Base-by-base conservation (phyloP, 352 stramenopile genomes). In the Pythium folliculosum region DNA sequence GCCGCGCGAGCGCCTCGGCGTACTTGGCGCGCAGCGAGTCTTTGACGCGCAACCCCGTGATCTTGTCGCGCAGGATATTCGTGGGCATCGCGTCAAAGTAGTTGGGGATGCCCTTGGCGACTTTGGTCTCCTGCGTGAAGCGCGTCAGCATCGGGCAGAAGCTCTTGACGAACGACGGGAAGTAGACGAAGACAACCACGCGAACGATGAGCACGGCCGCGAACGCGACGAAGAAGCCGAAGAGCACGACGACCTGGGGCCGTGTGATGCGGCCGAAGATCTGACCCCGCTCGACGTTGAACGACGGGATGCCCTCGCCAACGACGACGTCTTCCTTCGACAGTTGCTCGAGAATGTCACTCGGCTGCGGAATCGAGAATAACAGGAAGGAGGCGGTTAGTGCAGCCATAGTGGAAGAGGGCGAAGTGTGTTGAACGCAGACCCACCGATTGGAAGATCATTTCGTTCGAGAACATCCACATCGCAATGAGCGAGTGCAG, bases 381-480 rank as follows among this genome's bases (percentile, higher is more conserved):
- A 43, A 47, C 40, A 47, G 2, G 9, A 47, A 12, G 35, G 35
- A 40, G 9, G n/a, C 13, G 40, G 40, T 47, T 21, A 47, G 40
- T 19, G 1, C 17, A 12, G 12, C 1, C 35, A 14, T 19, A n/a
- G 40, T n/a, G 6, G 12, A 21, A 5, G 50, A 43, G 23, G 19
- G 8, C 17, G 17, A 32, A 38, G 21, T 45, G 43, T 17, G 23
- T 16, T 44, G 51, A 9, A 32, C 27, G 38, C 25, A 58, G 6
- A 49, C 40, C 38, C 70, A 81, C 80, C 12, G 77, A 84, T 69
- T 92, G 81, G 61, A 95, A 95, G 63, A 95, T 93, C 57, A 76
- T 72, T n/a, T 82, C 77, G 69, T 95, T 95, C 23, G 87, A 95
- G 63, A 91, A 93, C 87, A 95, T 92, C 87, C 87, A 95, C 74